Percentiles rank a stretch among this genome's conserved stretches.
Evolutionary conservation across 2,329 filamentous ascomycete species (phyloP).

Genomic region (Talaromyces sp.): DNA sequence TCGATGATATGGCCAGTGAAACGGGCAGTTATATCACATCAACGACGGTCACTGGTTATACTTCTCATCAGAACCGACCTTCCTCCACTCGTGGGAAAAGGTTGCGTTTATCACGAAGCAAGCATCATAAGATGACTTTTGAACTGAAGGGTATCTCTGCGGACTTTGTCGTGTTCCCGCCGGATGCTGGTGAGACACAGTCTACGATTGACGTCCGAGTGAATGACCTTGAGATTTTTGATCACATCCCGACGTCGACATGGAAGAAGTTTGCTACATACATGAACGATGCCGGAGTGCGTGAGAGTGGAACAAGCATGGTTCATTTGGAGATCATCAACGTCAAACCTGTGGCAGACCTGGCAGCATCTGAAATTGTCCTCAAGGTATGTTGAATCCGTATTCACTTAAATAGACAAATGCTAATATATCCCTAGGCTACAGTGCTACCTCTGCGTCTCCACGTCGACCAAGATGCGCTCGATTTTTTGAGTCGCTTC

Average conservation of each 20-base stretch:
- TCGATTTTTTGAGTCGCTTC: slow-evolving; percentile 95
- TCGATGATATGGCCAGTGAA: slow-evolving; percentile 82
- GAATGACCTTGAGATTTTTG: slow-evolving; percentile 81
- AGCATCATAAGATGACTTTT: slow-evolving; percentile 90
- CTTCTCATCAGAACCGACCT: slow-evolving; percentile 30
- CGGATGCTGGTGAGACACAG: slow-evolving; percentile 72
- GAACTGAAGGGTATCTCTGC: slow-evolving; percentile 80
- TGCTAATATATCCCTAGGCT: slow-evolving; percentile 41
- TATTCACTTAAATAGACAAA: background rate
- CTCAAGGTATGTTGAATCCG: slow-evolving; percentile 55
- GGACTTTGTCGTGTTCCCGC: slow-evolving; percentile 77
- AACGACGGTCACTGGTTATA: slow-evolving; percentile 46
- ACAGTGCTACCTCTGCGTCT: slow-evolving; percentile 79
- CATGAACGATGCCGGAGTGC: slow-evolving; percentile 78
- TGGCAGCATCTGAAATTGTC: slow-evolving; percentile 86
- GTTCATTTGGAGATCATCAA: slow-evolving; percentile 83
- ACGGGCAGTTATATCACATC: slow-evolving; percentile 84
- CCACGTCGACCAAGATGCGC: slow-evolving; percentile 93
- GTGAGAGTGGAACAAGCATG: slow-evolving; percentile 85
- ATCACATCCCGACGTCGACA: slow-evolving; percentile 89
- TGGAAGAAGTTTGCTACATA: slow-evolving; percentile 99
- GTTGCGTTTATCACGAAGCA: slow-evolving; percentile 77
- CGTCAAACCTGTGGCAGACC: slow-evolving; percentile 76
- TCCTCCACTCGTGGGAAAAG: slow-evolving; percentile 49
- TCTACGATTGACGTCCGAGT: slow-evolving; percentile 83